Conservation (phyloP, 345 rosid species). For the Hirschfeldia incana region DNA sequence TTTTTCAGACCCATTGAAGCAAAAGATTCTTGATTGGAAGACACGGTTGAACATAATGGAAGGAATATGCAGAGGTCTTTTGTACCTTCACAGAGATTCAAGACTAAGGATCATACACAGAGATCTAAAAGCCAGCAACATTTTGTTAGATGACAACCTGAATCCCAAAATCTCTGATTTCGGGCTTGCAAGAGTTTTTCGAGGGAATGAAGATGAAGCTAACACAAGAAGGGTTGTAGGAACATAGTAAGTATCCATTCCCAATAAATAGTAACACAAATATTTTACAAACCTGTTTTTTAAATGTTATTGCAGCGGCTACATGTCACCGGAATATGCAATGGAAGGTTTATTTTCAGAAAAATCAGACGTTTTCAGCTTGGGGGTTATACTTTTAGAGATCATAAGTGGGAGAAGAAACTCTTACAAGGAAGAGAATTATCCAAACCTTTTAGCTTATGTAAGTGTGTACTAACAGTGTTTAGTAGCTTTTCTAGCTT, state of each 20-base stretch:
- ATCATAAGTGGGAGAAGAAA: slow-evolving; percentile 48
- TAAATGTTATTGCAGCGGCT: slow-evolving; percentile 41
- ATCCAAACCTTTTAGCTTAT: slow-evolving; percentile 37
- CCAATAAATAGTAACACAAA: neutral
- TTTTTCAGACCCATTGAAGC: slow-evolving; percentile 34
- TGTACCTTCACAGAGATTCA: slow-evolving; percentile 57
- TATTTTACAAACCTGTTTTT: neutral
- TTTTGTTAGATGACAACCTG: slow-evolving; percentile 51
- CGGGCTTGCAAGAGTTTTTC: slow-evolving; percentile 51
- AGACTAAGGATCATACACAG: slow-evolving; percentile 52
- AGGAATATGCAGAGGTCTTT: slow-evolving; percentile 53
- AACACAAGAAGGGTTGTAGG: slow-evolving; percentile 50
- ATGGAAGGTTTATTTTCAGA: slow-evolving; percentile 47
- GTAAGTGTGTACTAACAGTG: slow-evolving; percentile 34
- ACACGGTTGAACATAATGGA: slow-evolving; percentile 44
- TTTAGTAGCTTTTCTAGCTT: neutral
- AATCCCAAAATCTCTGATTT: slow-evolving; percentile 55
- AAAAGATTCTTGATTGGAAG: slow-evolving; percentile 43
- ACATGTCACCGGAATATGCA: slow-evolving; percentile 56
- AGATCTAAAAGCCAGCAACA: slow-evolving; percentile 53
- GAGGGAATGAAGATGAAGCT: slow-evolving; percentile 43
- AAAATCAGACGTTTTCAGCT: slow-evolving; percentile 50
- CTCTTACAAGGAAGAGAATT: slow-evolving; percentile 36
- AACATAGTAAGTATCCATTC: slow-evolving; percentile 43
- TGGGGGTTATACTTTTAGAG: slow-evolving; percentile 49